Evolutionary conservation across 2,329 filamentous ascomycete species (phyloP).

Genomic region (Penicillium sclerotiorum): DNA sequence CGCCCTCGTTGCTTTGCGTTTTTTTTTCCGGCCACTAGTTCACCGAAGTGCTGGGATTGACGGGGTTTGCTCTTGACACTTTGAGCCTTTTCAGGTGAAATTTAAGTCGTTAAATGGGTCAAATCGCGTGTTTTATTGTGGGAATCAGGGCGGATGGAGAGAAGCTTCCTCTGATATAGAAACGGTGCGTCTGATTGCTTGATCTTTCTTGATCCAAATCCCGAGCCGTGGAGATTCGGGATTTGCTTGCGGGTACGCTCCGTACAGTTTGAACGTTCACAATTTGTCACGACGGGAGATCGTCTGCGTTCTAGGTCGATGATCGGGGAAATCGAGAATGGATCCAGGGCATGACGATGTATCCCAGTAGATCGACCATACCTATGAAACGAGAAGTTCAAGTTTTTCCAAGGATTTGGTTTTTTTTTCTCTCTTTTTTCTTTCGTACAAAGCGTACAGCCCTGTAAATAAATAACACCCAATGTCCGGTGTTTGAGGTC

Average conservation of each 20-base stretch:
- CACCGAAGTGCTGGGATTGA: neutral
- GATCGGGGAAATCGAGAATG: slow-evolving; percentile 3
- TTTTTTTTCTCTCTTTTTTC: too few relatives aligned
- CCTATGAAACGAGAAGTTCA: too few relatives aligned
- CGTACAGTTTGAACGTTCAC: slow-evolving; percentile 9
- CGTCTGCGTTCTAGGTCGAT: neutral
- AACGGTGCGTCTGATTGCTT: slow-evolving; percentile 35
- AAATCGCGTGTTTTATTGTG: slow-evolving; percentile 2
- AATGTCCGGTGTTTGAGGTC: too few relatives aligned
- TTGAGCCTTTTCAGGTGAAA: neutral
- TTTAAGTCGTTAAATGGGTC: neutral
- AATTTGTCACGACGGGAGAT: slow-evolving; percentile 14
- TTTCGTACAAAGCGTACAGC: too few relatives aligned
- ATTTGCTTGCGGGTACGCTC: slow-evolving; percentile 30
- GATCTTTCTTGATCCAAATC: slow-evolving; percentile 34
- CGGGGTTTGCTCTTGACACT: slow-evolving; percentile 2
- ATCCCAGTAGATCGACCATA: too few relatives aligned
- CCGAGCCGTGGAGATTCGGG: slow-evolving; percentile 35
- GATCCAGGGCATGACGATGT: neutral
- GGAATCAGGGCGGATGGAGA: slow-evolving; percentile 6
- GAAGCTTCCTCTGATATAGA: slow-evolving; percentile 29
- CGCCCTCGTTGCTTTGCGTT: slow-evolving; percentile 1
- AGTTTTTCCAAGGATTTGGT: too few relatives aligned
- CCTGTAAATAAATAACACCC: too few relatives aligned
- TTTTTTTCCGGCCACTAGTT: neutral